Percentiles rank a stretch among this genome's conserved stretches.
These are phyloP conservation scores for Berberis vulgaris DNA, from an alignment of 164 flowering plant species.

Conservation along the genomic window DNA sequence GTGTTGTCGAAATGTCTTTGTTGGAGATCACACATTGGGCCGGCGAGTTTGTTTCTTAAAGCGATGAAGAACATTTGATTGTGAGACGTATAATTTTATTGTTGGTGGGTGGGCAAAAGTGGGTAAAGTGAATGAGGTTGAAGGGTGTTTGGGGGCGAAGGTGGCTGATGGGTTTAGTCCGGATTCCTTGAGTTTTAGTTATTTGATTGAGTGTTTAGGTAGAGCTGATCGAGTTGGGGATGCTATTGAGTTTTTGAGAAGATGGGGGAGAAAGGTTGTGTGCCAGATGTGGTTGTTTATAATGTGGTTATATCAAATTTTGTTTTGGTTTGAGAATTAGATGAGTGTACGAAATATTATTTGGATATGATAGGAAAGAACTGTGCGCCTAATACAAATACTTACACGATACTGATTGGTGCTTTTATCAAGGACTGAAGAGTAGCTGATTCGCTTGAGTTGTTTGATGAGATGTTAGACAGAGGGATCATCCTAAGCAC, in stretches of 20 bases:
- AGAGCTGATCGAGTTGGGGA: slow-evolving; percentile 62
- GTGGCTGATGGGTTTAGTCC: slow-evolving; percentile 48
- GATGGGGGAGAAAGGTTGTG: slow-evolving; percentile 44
- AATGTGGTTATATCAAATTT: slow-evolving; percentile 70
- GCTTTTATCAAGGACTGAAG: slow-evolving; percentile 49
- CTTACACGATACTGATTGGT: slow-evolving; percentile 43
- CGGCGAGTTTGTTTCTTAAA: slow-evolving; percentile 45
- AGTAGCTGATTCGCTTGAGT: slow-evolving; percentile 87
- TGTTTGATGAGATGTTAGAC: slow-evolving; percentile 72
- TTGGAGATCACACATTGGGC: slow-evolving; percentile 45
- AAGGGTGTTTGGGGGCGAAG: slow-evolving; percentile 50
- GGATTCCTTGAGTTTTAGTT: slow-evolving; percentile 44
- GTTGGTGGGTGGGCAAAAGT: slow-evolving; percentile 71
- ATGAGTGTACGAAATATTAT: slow-evolving; percentile 49
- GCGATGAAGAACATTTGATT: slow-evolving; percentile 46
- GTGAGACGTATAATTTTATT: slow-evolving; percentile 41
- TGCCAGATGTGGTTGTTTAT: slow-evolving; percentile 36
- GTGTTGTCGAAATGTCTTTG: slow-evolving; percentile 53
- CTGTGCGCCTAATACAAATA: slow-evolving; percentile 50
- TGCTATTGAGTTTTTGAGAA: slow-evolving; percentile 48
- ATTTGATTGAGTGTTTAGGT: slow-evolving; percentile 64
- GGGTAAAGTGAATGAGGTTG: slow-evolving; percentile 52
- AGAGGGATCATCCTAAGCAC: slow-evolving; percentile 54
- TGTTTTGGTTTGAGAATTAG: slow-evolving; percentile 37
- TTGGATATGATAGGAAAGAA: slow-evolving; percentile 34